These are phyloP conservation scores for Syzygium jambos DNA, from an alignment of 345 rosid genomes.

Conservation along the genomic window DNA sequence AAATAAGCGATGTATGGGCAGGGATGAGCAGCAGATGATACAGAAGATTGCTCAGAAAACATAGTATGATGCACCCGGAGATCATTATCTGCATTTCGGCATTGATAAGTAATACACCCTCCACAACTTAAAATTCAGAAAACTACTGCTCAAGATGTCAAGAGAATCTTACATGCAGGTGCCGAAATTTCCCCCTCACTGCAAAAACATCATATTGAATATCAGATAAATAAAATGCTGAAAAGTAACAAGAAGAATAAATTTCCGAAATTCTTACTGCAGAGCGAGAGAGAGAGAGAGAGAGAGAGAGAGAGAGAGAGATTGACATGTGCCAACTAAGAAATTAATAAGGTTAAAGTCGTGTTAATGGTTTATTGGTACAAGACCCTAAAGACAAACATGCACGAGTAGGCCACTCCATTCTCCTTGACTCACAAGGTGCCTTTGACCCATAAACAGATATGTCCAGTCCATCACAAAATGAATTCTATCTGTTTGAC, in stretches of 20 bases:
- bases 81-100: conserved; percentile 67
- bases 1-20: conserved; percentile 90
- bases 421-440: background rate
- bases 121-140: background rate
- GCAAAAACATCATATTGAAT: conserved; percentile 1
- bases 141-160: conserved; percentile 7
- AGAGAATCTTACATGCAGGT: conserved; percentile 58
- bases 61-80: conserved; percentile 55
- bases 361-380: background rate
- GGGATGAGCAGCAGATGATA: conserved; percentile 64
- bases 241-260: background rate
- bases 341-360: background rate
- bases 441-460: background rate
- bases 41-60: conserved; percentile 64
- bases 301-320: background rate
- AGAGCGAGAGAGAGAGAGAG: conserved; percentile 2
- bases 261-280: background rate
- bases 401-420: background rate
- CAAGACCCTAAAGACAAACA: background rate
- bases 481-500: background rate
- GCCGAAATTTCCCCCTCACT: conserved; percentile 85
- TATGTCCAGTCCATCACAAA: background rate
- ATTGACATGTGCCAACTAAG: background rate
- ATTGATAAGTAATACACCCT: conserved; percentile 1
- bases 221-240: background rate